Percentiles rank a stretch among this genome's conserved stretches.
Conservation (phyloP, 306 rosid genomes). For the Prunus davidiana region DNA sequence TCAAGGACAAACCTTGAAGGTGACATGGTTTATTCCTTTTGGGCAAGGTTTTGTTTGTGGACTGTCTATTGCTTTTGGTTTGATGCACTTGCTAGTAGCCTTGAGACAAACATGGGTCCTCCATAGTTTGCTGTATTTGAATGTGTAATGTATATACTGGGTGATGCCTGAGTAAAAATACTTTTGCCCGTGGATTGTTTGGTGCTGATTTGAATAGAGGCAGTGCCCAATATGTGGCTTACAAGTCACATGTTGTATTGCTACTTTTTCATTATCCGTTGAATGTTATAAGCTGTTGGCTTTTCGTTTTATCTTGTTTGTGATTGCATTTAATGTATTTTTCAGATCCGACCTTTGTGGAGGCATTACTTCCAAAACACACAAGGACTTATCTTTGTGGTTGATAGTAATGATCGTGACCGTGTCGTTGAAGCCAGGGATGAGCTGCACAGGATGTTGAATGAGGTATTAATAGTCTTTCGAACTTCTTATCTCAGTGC, state of each 20-base stretch:
- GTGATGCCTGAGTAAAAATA: not conserved
- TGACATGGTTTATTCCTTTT: not conserved
- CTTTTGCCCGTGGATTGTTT: not conserved
- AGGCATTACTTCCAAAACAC: constrained; percentile 90
- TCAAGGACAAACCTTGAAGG: not conserved
- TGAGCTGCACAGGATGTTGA: constrained; percentile 84
- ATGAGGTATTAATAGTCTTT: constrained; percentile 48
- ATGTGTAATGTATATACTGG: not conserved
- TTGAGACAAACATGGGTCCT: not conserved
- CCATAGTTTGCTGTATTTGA: not conserved
- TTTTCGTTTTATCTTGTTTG: not conserved
- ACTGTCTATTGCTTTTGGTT: not conserved
- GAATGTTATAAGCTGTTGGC: not conserved
- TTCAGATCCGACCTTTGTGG: constrained; percentile 86
- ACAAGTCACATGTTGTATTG: not conserved
- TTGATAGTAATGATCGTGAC: constrained; percentile 81
- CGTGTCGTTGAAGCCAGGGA: constrained; percentile 88
- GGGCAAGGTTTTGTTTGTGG: not conserved
- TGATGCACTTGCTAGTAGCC: not conserved
- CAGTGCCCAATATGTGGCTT: not conserved
- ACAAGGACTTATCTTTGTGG: constrained; percentile 82
- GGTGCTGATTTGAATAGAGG: not conserved
- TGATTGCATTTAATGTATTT: constrained; percentile 1
- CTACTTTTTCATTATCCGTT: not conserved
- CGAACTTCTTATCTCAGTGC: not conserved